Percentiles rank a stretch among this genome's conserved stretches.
Evolutionary conservation across 164 flowering plant species (phyloP).

Genomic region (Annona cherimola): DNA sequence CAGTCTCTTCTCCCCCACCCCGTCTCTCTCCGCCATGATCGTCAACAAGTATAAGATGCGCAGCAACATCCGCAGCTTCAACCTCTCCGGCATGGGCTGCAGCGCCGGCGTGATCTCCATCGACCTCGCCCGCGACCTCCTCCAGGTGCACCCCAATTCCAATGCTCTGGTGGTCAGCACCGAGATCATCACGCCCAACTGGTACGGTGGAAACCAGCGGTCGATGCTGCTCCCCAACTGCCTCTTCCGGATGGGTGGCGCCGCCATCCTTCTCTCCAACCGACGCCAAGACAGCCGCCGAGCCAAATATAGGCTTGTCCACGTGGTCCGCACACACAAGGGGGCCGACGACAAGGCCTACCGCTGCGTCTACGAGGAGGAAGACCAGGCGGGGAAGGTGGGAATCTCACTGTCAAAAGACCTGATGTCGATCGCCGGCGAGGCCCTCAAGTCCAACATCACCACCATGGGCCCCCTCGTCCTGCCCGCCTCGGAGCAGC

Average conservation of each 20-base stretch:
- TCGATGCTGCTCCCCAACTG: slow-evolving; percentile 21
- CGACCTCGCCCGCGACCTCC: slow-evolving; percentile 17
- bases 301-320: slow-evolving; percentile 15
- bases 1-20: slow-evolving; percentile 18
- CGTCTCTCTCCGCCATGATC: slow-evolving; percentile 22
- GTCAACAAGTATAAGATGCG: slow-evolving; percentile 24
- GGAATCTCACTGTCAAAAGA: slow-evolving; percentile 16
- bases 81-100: slow-evolving; percentile 28
- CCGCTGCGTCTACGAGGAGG: slow-evolving; percentile 18
- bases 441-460: slow-evolving; percentile 20
- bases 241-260: slow-evolving; percentile 21
- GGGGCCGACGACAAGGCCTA: slow-evolving; percentile 18
- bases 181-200: slow-evolving; percentile 19
- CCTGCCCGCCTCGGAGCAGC: slow-evolving; percentile 18
- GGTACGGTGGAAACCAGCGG: slow-evolving; percentile 13
- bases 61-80: slow-evolving; percentile 19
- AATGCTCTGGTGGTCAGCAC: slow-evolving; percentile 17
- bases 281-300: slow-evolving; percentile 13
- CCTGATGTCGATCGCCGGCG: slow-evolving; percentile 18
- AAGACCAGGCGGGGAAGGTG: slow-evolving; percentile 10
- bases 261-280: slow-evolving; percentile 16
- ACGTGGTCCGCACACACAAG: slow-evolving; percentile 18
- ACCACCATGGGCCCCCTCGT: slow-evolving; percentile 21
- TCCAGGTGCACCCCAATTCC: slow-evolving; percentile 17
- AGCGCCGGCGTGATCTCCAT: slow-evolving; percentile 20